A percentile compares a stretch with the other conserved stretches of the same genome.
Conservation (phyloP, 1,284 basidiomycete genomes). For the Tilletiopsis washingtonensis region DNA sequence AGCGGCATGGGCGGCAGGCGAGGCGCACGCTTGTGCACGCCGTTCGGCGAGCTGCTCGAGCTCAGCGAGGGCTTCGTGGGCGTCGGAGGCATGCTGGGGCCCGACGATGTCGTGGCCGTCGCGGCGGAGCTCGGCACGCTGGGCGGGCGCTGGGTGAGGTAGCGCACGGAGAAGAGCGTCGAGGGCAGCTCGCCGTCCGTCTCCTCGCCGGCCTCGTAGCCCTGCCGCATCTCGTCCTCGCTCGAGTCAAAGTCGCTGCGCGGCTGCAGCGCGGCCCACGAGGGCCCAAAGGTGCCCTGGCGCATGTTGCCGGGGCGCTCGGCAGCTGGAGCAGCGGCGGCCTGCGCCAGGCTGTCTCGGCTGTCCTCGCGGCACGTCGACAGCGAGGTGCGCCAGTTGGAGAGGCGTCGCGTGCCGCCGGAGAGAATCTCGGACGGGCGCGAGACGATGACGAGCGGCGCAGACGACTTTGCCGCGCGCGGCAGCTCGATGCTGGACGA, state of each 20-base stretch:
- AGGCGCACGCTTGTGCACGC: background rate
- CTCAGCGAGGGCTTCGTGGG: background rate
- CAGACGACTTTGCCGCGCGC: background rate
- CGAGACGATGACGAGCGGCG: background rate
- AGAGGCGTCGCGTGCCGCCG: background rate
- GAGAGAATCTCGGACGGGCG: background rate
- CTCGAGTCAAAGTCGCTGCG: background rate
- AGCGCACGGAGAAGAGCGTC: background rate
- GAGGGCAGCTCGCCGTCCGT: slow-evolving; percentile 1
- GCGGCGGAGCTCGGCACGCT: background rate
- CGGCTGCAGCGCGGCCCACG: background rate
- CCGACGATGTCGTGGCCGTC: no score
- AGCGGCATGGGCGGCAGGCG: slow-evolving; percentile 4
- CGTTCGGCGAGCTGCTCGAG: background rate
- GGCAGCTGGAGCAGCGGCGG: background rate
- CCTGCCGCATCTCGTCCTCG: background rate
- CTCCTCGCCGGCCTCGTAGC: background rate
- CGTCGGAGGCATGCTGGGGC: background rate
- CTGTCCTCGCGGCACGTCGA: background rate
- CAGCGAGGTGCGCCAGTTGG: background rate
- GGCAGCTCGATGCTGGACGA: background rate
- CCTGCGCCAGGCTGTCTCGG: background rate
- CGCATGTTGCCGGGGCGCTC: background rate
- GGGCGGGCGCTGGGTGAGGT: background rate
- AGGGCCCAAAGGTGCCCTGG: background rate